phyloP scores from a whole-genome alignment of 495 filamentous ascomycete genomes.

The Symbiotaphrina buchneri region DNA sequence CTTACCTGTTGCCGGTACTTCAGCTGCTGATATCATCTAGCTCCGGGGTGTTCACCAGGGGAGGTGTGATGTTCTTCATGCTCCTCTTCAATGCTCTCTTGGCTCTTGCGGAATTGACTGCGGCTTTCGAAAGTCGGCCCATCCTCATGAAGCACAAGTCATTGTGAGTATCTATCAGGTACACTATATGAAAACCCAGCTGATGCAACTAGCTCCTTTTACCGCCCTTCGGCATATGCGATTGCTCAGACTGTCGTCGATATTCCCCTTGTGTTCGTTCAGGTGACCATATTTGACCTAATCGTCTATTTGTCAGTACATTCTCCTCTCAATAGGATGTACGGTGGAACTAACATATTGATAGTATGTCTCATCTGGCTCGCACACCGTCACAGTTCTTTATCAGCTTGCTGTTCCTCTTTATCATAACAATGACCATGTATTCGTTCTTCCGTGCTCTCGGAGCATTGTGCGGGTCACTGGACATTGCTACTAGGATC shows the following conservation, averaged over 20 bases:
- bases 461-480: constrained; percentile 35
- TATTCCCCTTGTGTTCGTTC: constrained; percentile 43
- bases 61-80: constrained; percentile 47
- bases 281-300: constrained; percentile 48
- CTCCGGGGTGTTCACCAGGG: constrained; percentile 10
- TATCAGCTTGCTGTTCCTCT: constrained; percentile 41
- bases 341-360: constrained; percentile 3
- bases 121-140: constrained; percentile 43
- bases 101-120: constrained; percentile 52
- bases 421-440: constrained; percentile 44
- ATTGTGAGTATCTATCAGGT: constrained; percentile 17
- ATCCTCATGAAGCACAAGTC: constrained; percentile 68
- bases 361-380: constrained; percentile 34
- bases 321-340: constrained; percentile 5
- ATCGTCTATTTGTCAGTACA: constrained; percentile 74
- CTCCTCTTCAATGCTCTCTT: constrained; percentile 65
- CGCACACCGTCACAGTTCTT: constrained; percentile 64
- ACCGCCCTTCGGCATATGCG: constrained; percentile 57
- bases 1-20: neutral
- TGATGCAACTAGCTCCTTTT: too few species aligned
- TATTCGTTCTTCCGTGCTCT: constrained; percentile 62
- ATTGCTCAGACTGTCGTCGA: constrained; percentile 61
- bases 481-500: constrained; percentile 41
- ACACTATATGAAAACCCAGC: too few species aligned
- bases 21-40: neutral